phyloP scores from a whole-genome alignment of 306 rosid species.

The Vachellia pachyceras region DNA sequence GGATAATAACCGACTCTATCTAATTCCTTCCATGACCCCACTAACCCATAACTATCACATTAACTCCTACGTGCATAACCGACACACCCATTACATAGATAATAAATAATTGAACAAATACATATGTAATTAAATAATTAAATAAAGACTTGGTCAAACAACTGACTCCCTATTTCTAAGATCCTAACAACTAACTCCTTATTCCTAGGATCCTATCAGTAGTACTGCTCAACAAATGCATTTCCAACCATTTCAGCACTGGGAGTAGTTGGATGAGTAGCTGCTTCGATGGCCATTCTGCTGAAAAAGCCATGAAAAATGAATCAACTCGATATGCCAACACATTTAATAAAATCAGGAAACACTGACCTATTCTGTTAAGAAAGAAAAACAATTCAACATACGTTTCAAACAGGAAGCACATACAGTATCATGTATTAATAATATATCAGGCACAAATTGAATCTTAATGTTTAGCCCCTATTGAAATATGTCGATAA shows the following conservation, averaged over 20 bases:
- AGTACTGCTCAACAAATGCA: constrained; percentile 86
- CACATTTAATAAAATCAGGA: background rate
- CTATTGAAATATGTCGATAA: too few species aligned
- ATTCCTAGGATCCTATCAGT: too few species aligned
- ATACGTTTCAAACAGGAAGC: background rate
- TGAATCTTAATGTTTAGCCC: background rate
- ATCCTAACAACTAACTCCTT: too few species aligned
- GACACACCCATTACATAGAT: too few species aligned
- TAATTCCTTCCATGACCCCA: too few species aligned
- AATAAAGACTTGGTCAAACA: too few species aligned
- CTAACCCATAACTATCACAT: too few species aligned
- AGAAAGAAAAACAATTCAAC: background rate
- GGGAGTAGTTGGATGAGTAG: constrained; percentile 50
- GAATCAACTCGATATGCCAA: constrained; percentile 17
- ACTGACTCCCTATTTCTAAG: too few species aligned
- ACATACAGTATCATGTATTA: background rate
- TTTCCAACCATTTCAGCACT: constrained; percentile 72
- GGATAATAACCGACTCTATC: too few species aligned
- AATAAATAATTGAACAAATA: too few species aligned
- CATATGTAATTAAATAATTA: too few species aligned
- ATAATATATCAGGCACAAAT: background rate
- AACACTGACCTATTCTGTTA: background rate
- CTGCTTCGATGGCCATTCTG: constrained; percentile 75
- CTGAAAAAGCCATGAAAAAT: constrained; percentile 14
- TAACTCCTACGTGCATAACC: too few species aligned